phyloP scores from a whole-genome alignment of 768 basidiomycete species.

The Boletus rubropictus region DNA sequence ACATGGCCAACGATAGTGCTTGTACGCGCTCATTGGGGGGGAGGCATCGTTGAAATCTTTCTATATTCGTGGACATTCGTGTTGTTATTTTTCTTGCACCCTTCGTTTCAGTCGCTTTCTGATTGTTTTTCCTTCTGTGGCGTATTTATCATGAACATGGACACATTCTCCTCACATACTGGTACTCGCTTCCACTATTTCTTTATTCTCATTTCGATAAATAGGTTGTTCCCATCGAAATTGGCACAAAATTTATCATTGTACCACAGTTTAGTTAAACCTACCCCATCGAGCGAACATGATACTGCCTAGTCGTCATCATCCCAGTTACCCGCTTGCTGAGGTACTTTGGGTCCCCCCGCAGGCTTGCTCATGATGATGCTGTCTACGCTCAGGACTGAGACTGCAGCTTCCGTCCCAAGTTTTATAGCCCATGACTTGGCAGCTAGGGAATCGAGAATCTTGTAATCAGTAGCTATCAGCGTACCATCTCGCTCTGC shows the following conservation, averaged over 20 bases:
- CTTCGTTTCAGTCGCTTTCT: neutral
- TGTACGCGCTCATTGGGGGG: constrained; percentile 4
- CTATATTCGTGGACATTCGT: constrained; percentile 17
- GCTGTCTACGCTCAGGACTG: constrained; percentile 91
- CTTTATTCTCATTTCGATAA: neutral
- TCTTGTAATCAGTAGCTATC: constrained; percentile 52
- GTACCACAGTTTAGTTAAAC: constrained; percentile 23
- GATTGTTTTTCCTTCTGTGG: constrained; percentile 1
- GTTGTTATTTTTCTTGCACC: constrained; percentile 19
- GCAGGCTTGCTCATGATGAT: constrained; percentile 98
- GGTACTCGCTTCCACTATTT: constrained; percentile 1
- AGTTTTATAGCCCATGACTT: constrained; percentile 87
- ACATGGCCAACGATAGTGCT: constrained; percentile 5
- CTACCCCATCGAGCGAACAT: constrained; percentile 6
- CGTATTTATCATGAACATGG: constrained; percentile 33
- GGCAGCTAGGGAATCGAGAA: constrained; percentile 83
- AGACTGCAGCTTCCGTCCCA: constrained; percentile 88
- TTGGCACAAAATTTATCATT: constrained; percentile 24
- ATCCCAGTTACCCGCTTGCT: constrained; percentile 86
- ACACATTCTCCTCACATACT: constrained; percentile 16
- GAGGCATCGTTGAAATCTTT: constrained; percentile 10
- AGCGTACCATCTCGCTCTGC: constrained; percentile 77
- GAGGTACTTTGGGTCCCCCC: constrained; percentile 81
- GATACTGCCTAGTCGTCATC: constrained; percentile 45
- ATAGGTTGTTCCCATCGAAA: constrained; percentile 16